These are phyloP conservation scores for Phylloporus arenicola DNA, from an alignment of 768 basidiomycete genomes.

Conservation along the genomic window DNA sequence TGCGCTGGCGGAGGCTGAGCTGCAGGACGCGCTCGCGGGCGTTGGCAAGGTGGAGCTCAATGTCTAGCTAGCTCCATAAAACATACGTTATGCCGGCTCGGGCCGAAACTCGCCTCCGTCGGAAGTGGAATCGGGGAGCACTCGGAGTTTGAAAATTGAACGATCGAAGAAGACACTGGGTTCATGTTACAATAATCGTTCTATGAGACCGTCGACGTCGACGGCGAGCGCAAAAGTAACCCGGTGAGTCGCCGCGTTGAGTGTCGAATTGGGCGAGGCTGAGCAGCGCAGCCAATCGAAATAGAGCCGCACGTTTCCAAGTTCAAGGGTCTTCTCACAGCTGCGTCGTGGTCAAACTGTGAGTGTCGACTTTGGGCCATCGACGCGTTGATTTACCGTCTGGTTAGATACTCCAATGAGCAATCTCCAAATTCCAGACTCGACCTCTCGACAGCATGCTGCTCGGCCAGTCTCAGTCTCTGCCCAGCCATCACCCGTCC, in stretches of 20 bases:
- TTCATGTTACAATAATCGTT: neutral
- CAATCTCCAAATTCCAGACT: conserved; percentile 43
- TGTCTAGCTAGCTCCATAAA: conserved; percentile 22
- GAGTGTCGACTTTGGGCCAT: conserved; percentile 3
- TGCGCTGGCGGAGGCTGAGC: conserved; percentile 58
- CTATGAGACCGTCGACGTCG: neutral
- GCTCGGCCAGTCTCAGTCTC: conserved; percentile 56
- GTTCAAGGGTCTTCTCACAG: conserved; percentile 3
- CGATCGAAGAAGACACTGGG: conserved; percentile 4
- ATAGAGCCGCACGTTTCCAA: conserved; percentile 20
- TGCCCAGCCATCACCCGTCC: conserved; percentile 45
- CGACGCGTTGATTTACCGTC: neutral
- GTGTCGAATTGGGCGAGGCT: neutral
- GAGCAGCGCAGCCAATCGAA: conserved; percentile 9
- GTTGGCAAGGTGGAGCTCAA: conserved; percentile 60
- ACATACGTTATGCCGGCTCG: conserved; percentile 10
- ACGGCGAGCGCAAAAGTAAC: neutral
- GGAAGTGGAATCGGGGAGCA: conserved; percentile 5
- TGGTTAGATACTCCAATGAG: conserved; percentile 16
- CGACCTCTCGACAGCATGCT: conserved; percentile 41
- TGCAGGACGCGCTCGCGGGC: conserved; percentile 46
- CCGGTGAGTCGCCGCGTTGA: conserved; percentile 6
- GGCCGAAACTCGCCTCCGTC: conserved; percentile 18
- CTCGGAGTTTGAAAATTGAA: conserved; percentile 21
- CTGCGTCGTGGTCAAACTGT: conserved; percentile 5